These are phyloP conservation scores for Lasiodiplodia gonubiensis DNA, from an alignment of 2,329 filamentous ascomycete genomes.

Conservation along the genomic window DNA sequence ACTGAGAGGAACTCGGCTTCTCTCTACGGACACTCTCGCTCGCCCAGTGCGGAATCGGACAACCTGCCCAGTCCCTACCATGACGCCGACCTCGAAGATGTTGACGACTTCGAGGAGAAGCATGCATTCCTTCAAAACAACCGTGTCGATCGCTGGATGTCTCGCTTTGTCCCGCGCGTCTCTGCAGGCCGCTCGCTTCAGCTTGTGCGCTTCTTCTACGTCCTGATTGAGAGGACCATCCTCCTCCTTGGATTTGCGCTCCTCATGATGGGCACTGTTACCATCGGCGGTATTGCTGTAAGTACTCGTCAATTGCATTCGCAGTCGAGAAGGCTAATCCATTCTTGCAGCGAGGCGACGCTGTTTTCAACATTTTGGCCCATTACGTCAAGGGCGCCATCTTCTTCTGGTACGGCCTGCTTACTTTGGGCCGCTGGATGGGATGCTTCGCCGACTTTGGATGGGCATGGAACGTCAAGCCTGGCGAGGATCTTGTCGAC, in stretches of 20 bases:
- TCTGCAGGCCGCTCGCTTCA: constrained; percentile 62
- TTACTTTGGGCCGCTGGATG: constrained; percentile 88
- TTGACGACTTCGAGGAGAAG: constrained; percentile 54
- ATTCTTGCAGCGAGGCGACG: constrained; percentile 62
- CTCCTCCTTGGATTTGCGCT: constrained; percentile 78
- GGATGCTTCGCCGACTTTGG: constrained; percentile 89
- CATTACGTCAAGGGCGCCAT: constrained; percentile 95
- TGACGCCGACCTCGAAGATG: constrained; percentile 47
- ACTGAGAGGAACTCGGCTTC: constrained; percentile 73
- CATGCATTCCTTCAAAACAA: constrained; percentile 54
- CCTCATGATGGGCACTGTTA: constrained; percentile 73
- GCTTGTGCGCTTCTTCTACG: constrained; percentile 65
- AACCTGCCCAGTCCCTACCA: constrained; percentile 53
- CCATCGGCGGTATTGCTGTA: constrained; percentile 85
- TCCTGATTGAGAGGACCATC: constrained; percentile 75
- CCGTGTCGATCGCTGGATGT: constrained; percentile 58
- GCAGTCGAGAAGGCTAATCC: constrained; percentile 20
- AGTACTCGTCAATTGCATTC: constrained; percentile 46
- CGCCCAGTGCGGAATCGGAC: constrained; percentile 61
- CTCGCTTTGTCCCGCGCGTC: constrained; percentile 60
- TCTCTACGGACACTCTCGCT: constrained; percentile 68
- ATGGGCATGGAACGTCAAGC: constrained; percentile 94
- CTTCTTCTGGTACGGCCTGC: constrained; percentile 89
- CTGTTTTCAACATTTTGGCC: constrained; percentile 82
- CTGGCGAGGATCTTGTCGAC: constrained; percentile 61